These are phyloP conservation scores for Colletotrichum eremochloae DNA, from an alignment of 2,329 filamentous ascomycete genomes.

Conservation along the genomic window DNA sequence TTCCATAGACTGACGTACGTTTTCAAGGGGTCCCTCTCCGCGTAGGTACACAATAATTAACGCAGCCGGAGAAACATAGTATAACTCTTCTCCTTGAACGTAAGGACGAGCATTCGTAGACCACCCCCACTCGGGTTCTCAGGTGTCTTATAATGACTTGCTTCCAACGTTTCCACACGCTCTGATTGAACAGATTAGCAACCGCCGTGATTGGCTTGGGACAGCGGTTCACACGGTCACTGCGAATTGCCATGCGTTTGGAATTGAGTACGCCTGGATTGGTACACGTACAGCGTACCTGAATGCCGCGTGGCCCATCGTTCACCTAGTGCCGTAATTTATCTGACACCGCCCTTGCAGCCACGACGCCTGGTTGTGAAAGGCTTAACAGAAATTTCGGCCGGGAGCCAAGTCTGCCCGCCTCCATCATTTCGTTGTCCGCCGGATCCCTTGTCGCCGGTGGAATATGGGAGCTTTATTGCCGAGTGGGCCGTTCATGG, in stretches of 20 bases:
- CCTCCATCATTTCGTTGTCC: constrained; percentile 64
- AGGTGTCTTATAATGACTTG: not conserved
- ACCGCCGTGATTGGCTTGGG: not conserved
- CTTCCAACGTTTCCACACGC: not conserved
- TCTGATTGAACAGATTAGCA: not conserved
- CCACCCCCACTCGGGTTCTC: not conserved
- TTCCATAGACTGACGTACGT: not conserved
- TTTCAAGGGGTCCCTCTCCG: no score
- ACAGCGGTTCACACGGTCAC: not conserved
- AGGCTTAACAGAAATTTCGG: constrained; percentile 71
- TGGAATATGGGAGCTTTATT: not conserved
- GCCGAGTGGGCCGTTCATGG: not conserved
- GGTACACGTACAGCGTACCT: constrained; percentile 73
- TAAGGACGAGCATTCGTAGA: not conserved
- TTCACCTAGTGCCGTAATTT: not conserved
- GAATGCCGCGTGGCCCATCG: not conserved
- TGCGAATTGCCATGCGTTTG: not conserved
- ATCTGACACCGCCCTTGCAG: constrained; percentile 7
- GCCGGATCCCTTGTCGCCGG: constrained; percentile 66
- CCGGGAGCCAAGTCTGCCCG: constrained; percentile 66
- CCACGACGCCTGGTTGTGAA: constrained; percentile 69
- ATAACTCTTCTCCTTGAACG: not conserved
- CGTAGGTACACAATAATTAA: no score
- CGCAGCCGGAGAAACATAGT: no score
- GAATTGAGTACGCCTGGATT: constrained; percentile 69